Conservation (phyloP, 2,329 filamentous ascomycete genomes). For the Fusarium protoensiforme region DNA sequence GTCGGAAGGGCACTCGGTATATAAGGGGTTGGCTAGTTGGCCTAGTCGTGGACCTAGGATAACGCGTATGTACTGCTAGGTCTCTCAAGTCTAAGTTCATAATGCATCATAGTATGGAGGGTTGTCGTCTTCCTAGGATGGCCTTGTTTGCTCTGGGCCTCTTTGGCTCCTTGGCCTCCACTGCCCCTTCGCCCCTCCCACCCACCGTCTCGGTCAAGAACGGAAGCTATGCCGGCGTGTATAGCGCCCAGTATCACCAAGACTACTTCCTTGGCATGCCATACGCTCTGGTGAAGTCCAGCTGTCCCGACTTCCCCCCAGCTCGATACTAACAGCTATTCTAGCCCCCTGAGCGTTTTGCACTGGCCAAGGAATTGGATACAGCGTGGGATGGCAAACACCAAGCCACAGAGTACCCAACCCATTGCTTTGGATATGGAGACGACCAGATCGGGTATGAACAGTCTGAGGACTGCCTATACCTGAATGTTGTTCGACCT, state of each 20-base stretch:
- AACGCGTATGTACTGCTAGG: no score
- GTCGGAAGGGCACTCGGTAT: no score
- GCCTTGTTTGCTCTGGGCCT: no score
- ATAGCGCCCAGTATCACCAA: slow-evolving; percentile 13
- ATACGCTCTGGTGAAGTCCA: slow-evolving; percentile 5
- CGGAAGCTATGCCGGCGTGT: slow-evolving; percentile 20
- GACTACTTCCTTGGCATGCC: slow-evolving; percentile 24
- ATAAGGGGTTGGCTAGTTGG: no score
- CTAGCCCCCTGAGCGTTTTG: slow-evolving; percentile 32
- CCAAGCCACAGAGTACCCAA: slow-evolving; percentile 57
- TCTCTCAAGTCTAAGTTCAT: no score
- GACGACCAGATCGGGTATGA: slow-evolving; percentile 36
- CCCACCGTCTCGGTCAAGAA: slow-evolving; percentile 17
- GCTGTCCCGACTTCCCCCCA: fast-evolving
- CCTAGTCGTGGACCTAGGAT: no score
- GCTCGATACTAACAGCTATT: background rate
- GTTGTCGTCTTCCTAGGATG: no score
- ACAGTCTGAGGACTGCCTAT: slow-evolving; percentile 67
- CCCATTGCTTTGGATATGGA: slow-evolving; percentile 63
- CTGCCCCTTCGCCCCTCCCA: no score
- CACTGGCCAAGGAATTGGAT: slow-evolving; percentile 54
- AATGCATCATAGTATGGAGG: no score
- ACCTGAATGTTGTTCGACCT: slow-evolving; percentile 70
- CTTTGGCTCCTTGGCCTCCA: no score
- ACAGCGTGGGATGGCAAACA: slow-evolving; percentile 53